phyloP scores from a whole-genome alignment of 345 rosid species.

The Lagerstroemia speciosa region DNA sequence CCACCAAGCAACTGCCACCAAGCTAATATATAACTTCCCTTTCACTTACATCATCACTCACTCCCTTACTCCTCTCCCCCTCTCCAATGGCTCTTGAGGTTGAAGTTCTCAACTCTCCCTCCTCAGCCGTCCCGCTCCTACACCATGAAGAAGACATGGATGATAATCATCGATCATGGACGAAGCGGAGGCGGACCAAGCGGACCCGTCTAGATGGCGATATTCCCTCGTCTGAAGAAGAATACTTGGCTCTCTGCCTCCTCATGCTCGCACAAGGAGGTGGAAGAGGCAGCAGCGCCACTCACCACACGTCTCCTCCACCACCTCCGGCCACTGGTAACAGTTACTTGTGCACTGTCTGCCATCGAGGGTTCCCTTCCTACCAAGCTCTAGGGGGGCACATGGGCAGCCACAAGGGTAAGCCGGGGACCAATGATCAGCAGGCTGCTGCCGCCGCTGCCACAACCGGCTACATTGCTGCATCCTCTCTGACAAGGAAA shows the following conservation, averaged over 20 bases:
- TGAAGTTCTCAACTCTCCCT: conserved; percentile 16
- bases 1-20: background rate
- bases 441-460: conserved; percentile 2
- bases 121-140: conserved; percentile 1
- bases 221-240: background rate
- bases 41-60: conserved; percentile 1
- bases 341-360: conserved; percentile 25
- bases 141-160: background rate
- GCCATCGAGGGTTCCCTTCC: conserved; percentile 30
- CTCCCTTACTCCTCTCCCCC: background rate
- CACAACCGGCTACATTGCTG: background rate
- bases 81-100: conserved; percentile 11
- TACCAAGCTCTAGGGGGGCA: conserved; percentile 52
- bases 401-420: conserved; percentile 39
- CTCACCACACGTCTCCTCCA: conserved; percentile 2
- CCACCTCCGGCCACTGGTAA: background rate
- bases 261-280: conserved; percentile 6
- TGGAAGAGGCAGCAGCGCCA: background rate
- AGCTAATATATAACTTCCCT: conserved; percentile 1
- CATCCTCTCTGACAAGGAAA: background rate
- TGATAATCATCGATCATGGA: background rate
- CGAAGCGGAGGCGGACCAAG: conserved; percentile 7
- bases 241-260: conserved; percentile 6
- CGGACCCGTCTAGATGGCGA: background rate
- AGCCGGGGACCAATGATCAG: conserved; percentile 6